These are phyloP conservation scores for Citrus unshiu DNA, from an alignment of 345 rosid genomes.

Conservation along the genomic window DNA sequence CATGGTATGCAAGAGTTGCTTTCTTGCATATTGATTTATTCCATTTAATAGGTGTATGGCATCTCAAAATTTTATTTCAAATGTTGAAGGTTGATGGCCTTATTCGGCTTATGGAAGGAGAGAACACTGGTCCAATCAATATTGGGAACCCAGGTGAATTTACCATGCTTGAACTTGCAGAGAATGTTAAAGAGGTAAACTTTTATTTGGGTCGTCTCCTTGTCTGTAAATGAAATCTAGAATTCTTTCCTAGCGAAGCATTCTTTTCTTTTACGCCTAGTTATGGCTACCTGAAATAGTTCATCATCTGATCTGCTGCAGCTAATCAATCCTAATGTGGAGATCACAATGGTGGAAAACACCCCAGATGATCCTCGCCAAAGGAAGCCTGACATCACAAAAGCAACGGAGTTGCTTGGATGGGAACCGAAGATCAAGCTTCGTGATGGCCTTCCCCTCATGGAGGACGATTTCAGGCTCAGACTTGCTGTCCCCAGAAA, in stretches of 20 bases:
- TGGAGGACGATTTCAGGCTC: slow-evolving; percentile 89
- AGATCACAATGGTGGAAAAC: slow-evolving; percentile 72
- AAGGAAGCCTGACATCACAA: slow-evolving; percentile 84
- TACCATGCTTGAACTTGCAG: slow-evolving; percentile 86
- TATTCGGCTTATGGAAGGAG: slow-evolving; percentile 92
- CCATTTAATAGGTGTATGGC: neutral
- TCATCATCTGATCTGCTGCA: slow-evolving; percentile 27
- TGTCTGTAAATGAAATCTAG: neutral
- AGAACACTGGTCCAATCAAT: slow-evolving; percentile 86
- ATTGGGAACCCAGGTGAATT: slow-evolving; percentile 96
- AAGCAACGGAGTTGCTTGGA: slow-evolving; percentile 76
- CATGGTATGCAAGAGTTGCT: slow-evolving; percentile 49
- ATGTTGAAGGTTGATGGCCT: slow-evolving; percentile 79
- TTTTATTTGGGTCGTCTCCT: neutral
- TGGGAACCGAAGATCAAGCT: slow-evolving; percentile 92
- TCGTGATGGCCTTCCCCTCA: slow-evolving; percentile 83
- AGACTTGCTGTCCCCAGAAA: slow-evolving; percentile 61
- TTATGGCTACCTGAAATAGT: neutral
- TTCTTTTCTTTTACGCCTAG: neutral
- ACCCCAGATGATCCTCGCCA: slow-evolving; percentile 97
- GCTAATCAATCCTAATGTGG: slow-evolving; percentile 75
- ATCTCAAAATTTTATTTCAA: neutral
- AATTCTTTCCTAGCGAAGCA: neutral
- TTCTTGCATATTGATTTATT: neutral
- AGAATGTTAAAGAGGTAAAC: slow-evolving; percentile 82